Base-by-base conservation (phyloP, 1,284 basidiomycete genomes). In the Moesziomyces aphidis region DNA sequence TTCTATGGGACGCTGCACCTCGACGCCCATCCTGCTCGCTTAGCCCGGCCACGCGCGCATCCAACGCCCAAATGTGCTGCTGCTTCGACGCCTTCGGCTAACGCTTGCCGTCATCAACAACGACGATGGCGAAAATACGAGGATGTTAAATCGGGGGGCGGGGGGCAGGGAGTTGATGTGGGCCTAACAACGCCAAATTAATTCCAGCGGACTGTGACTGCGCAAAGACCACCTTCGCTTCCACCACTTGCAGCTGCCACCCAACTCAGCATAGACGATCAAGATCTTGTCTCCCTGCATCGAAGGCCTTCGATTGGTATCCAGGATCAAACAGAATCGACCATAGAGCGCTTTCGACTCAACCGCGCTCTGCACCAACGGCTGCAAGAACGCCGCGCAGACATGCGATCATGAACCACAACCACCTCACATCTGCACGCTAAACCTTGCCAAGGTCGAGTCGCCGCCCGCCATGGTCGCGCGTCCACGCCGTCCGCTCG, bases 401-500 rank as follows among this genome's bases (percentile, higher is more conserved):
- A 34, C 50, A 42, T 36, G 39, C 36, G 34, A 22, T 21, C 4
- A 51, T 51, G 50, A 42, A 42, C 39, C 2, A 42, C 39, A n/a
- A 3, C 26, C 6, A 7, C 17, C 17, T n/a, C 19, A 5, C 42
- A 13, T 28, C 17, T 13, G 13, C 31, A 34, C 31, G 31, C 31
- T 34, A 13, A 34, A 34, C 31, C 31, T 34, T 34, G 31, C 31
- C 31, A 31, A 31, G 31, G 31, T 8, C 31, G 31, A 9, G 17
- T n/a, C n/a, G n/a, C 34, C 8, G 7, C 46, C 22, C 42, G 61
- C 42, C 61, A 76, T 75, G 71, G 71, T 61, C 36, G 62, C 69
- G 42, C 66, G 75, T 8, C 65, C 55, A 1, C 67, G 76, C 4
- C 51, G 74, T 46, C 81, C 81, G 5, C 76, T 79, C 15, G 68